Evolutionary conservation across 2,329 filamentous ascomycete species (phyloP).

Genomic region (Aplosporella prunicola): DNA sequence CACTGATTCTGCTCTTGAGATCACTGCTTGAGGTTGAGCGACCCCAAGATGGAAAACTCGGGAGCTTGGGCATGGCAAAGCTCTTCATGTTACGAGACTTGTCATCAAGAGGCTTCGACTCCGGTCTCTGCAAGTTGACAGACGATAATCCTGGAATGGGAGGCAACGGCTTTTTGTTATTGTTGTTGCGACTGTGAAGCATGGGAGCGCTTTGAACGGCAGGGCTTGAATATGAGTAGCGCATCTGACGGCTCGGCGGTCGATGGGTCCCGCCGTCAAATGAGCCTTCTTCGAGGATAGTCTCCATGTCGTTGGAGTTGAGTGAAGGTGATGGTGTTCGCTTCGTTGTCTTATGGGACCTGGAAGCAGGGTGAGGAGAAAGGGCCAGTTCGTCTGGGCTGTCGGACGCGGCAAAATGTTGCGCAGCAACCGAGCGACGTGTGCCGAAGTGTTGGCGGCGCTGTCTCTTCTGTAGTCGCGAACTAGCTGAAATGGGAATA

Average conservation of each 20-base stretch:
- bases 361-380: neutral
- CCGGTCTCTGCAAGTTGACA: no score
- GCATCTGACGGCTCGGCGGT: neutral
- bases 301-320: no score
- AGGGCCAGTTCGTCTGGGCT: constrained; percentile 1
- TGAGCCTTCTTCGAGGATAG: neutral
- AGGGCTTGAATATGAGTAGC: neutral
- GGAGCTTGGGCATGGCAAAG: no score
- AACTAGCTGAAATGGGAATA: neutral
- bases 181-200: no score
- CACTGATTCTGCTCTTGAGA: no score
- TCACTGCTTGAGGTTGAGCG: no score
- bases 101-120: no score
- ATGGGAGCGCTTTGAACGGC: neutral
- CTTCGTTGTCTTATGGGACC: neutral
- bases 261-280: neutral
- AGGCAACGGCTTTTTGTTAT: no score
- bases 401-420: constrained; percentile 1
- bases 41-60: no score
- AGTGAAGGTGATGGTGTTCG: neutral
- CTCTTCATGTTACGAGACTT: no score
- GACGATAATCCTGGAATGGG: no score
- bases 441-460: neutral
- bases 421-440: neutral
- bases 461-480: constrained; percentile 4